These are phyloP conservation scores for Streptanthus diversifolius DNA, from an alignment of 345 rosid species.

Conservation along the genomic window DNA sequence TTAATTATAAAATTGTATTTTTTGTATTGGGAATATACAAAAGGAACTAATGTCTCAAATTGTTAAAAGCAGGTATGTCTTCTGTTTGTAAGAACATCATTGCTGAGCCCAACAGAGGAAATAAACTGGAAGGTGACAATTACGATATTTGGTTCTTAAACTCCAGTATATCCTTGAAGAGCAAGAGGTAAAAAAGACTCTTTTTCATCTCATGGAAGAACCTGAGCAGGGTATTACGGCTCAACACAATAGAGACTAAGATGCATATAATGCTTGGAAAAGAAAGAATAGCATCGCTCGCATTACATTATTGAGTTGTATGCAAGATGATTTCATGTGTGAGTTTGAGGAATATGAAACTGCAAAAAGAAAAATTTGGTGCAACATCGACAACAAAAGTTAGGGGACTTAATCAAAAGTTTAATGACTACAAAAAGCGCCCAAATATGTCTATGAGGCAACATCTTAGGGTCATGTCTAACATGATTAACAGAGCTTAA, in stretches of 20 bases:
- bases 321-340: neutral
- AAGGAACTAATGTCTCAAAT: neutral
- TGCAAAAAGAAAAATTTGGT: neutral
- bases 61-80: neutral
- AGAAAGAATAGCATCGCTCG: neutral
- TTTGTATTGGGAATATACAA: neutral
- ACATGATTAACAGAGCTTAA: neutral
- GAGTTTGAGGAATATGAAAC: neutral
- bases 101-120: neutral
- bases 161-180: neutral
- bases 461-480: neutral
- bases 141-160: slow-evolving; percentile 6
- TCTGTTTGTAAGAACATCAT: neutral
- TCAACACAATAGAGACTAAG: neutral
- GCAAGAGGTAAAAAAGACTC: neutral
- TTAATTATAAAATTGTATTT: neutral
- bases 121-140: slow-evolving; percentile 2
- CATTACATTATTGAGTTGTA: neutral
- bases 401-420: neutral
- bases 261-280: neutral
- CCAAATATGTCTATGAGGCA: neutral
- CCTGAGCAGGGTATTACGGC: neutral
- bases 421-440: neutral
- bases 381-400: neutral
- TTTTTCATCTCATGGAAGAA: slow-evolving; percentile 4